phyloP scores from a whole-genome alignment of 192 early-diverging fungal genomes.

The Entomortierella chlamydospora region DNA sequence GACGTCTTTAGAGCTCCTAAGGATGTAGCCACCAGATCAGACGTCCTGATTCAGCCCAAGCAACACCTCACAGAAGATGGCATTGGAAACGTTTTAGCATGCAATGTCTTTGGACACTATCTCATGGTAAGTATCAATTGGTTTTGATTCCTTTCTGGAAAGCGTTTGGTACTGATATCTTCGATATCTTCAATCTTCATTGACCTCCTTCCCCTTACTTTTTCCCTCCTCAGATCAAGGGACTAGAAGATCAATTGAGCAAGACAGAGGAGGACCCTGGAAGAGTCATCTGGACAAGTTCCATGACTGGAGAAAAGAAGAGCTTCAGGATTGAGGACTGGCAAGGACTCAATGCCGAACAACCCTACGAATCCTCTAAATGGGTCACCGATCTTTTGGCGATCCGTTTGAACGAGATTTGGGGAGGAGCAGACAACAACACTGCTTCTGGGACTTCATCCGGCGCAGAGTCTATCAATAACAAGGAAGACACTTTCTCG shows the following conservation, averaged over 20 bases:
- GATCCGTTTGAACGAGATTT: slow-evolving; percentile 51
- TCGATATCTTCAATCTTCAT: background rate
- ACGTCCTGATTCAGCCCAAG: slow-evolving; percentile 57
- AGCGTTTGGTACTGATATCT: background rate
- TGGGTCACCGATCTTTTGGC: slow-evolving; percentile 62
- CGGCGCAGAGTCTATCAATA: slow-evolving; percentile 4
- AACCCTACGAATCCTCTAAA: slow-evolving; percentile 69
- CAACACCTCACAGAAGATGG: slow-evolving; percentile 62
- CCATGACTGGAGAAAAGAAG: slow-evolving; percentile 51
- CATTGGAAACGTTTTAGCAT: slow-evolving; percentile 63
- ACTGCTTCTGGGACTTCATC: slow-evolving; percentile 5
- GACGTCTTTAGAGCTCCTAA: slow-evolving; percentile 48
- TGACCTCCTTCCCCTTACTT: background rate
- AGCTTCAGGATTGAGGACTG: slow-evolving; percentile 57
- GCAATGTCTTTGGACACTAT: slow-evolving; percentile 71
- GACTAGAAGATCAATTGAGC: slow-evolving; percentile 56
- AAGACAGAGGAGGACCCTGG: slow-evolving; percentile 54
- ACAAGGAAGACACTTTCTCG: background rate
- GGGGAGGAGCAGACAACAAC: slow-evolving; percentile 4
- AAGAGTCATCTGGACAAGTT: slow-evolving; percentile 68
- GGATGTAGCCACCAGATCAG: slow-evolving; percentile 54
- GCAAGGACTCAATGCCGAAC: slow-evolving; percentile 56
- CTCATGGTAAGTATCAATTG: slow-evolving; percentile 57
- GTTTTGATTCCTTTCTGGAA: background rate
- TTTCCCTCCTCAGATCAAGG: slow-evolving; percentile 53